Conservation (phyloP, 1,139 yeast species). For the Wickerhamomyces sp. region DNA sequence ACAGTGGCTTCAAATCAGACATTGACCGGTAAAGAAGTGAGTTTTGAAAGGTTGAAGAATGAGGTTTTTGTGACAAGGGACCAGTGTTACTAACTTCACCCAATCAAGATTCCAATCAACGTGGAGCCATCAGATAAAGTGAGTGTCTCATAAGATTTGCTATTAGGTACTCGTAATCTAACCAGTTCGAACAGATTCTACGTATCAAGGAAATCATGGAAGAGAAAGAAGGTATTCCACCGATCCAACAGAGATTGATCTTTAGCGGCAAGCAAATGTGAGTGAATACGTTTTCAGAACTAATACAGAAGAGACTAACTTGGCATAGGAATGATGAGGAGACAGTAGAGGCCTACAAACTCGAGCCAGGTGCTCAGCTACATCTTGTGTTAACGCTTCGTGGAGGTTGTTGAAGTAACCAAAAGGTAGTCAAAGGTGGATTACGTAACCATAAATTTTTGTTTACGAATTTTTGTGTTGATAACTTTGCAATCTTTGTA, state of each 20-base stretch:
- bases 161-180: too few species aligned
- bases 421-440: too few species aligned
- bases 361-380: conserved; percentile 70
- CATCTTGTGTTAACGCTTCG: conserved; percentile 87
- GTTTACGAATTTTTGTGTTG: too few species aligned
- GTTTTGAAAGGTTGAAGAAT: too few species aligned
- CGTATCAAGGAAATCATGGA: conserved; percentile 90
- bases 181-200: conserved; percentile 57
- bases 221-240: conserved; percentile 97
- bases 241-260: conserved; percentile 88
- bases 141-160: conserved; percentile 20
- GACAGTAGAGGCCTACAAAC: conserved; percentile 62
- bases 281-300: conserved; percentile 23
- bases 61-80: not conserved
- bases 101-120: conserved; percentile 65
- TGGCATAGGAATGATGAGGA: conserved; percentile 58
- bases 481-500: too few species aligned
- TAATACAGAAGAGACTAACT: not conserved
- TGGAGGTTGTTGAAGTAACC: too few species aligned
- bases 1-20: conserved; percentile 3
- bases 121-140: conserved; percentile 70
- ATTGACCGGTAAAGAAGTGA: conserved; percentile 43
- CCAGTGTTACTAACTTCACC: conserved; percentile 4
- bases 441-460: too few species aligned
- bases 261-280: conserved; percentile 88